Evolutionary conservation across 768 basidiomycete species (phyloP), one percentile per base, ranked within the genome.

Genomic region (Leccinum uliginosum): DNA sequence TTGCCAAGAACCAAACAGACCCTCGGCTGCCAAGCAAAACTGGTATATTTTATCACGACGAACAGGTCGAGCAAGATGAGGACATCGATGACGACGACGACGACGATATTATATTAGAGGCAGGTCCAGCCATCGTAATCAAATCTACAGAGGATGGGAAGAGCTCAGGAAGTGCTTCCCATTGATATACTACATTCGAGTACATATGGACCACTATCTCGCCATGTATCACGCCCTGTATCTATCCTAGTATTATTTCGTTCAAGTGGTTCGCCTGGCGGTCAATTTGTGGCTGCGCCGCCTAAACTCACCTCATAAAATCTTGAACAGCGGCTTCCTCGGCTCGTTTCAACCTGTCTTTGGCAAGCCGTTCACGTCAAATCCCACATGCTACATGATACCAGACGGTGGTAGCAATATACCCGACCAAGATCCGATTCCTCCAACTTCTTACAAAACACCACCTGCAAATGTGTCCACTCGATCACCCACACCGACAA

Each of bases 51-150:
- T 73, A 74, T 27, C 70, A 77, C 14, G 69, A 75, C 17, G 73
- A 74, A 14, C 77, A 78, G 32, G 75, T 76, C 43, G 78, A 78
- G 30, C 85, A 87, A 62, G 84, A 80, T 23, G 85, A 89, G 60
- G 73, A 78, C 34, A 76, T 76, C 29, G 87, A 88, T 60, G 83
- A 79, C 17, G 87, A 88, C 60, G 73, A 79, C n/a, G 78, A 79
- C n/a, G 77, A 79, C 24, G 78, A 79, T 27, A 71, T 91, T 23
- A 87, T 91, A 64, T 73, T 91, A 63, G 89, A 89, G 72, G 80
- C 86, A 19, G 89, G 89, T 1, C 87, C 89, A 4, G 78, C 81
- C n/a, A 69, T 81, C 40, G 67, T 78, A n/a, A 67, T 78, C 27
- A 80, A 80, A 64, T 61, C 60, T 43, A 35, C 62, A 35, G 53